Percentiles rank a stretch among this genome's conserved stretches.
Evolutionary conservation across 257 asterid species (phyloP).

Genomic region (Solanum medicagineum): DNA sequence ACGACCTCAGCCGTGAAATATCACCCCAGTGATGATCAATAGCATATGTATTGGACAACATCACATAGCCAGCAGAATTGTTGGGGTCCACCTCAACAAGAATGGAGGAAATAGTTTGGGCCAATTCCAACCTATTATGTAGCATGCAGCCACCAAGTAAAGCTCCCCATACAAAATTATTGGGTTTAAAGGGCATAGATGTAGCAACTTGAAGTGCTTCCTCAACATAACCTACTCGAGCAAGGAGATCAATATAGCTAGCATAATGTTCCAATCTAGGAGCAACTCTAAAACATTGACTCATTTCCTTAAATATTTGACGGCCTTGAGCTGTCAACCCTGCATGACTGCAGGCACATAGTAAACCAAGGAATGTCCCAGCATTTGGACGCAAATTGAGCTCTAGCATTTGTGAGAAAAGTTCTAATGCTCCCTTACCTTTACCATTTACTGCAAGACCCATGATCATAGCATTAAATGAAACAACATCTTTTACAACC

Average conservation of each 20-base stretch:
- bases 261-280: slow-evolving; percentile 67
- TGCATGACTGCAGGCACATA: slow-evolving; percentile 54
- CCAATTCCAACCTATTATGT: slow-evolving; percentile 45
- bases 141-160: slow-evolving; percentile 48
- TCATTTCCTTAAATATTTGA: slow-evolving; percentile 31
- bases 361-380: slow-evolving; percentile 33
- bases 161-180: slow-evolving; percentile 65
- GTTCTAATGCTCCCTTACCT: slow-evolving; percentile 43
- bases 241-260: slow-evolving; percentile 56
- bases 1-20: slow-evolving; percentile 37
- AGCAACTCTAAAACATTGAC: not conserved
- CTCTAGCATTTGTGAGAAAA: slow-evolving; percentile 34
- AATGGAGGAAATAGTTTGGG: slow-evolving; percentile 33
- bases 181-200: slow-evolving; percentile 50
- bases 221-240: slow-evolving; percentile 54
- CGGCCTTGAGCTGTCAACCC: slow-evolving; percentile 54
- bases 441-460: slow-evolving; percentile 62
- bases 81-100: slow-evolving; percentile 53
- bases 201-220: slow-evolving; percentile 48
- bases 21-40: slow-evolving; percentile 36
- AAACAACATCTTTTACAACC: slow-evolving; percentile 43
- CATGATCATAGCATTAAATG: slow-evolving; percentile 71
- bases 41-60: slow-evolving; percentile 66
- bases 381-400: slow-evolving; percentile 26
- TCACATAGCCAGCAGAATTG: slow-evolving; percentile 67